Percentiles rank a stretch among this genome's conserved stretches.
phyloP scores from a whole-genome alignment of 1,284 basidiomycete genomes.

The Thelephora terrestris region DNA sequence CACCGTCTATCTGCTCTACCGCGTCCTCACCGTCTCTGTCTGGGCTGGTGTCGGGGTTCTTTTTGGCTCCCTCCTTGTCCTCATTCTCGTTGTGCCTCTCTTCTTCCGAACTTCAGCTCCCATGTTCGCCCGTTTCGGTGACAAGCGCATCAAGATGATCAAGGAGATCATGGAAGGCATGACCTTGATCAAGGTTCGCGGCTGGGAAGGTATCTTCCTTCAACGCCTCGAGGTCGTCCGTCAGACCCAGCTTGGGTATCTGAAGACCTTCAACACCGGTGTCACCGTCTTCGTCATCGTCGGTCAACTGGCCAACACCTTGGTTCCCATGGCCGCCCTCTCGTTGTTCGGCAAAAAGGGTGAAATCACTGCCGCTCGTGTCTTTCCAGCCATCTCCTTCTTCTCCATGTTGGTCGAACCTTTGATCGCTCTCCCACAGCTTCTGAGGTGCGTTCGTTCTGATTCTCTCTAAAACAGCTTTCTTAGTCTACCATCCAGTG shows the following conservation, averaged over 20 bases:
- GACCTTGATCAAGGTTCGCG: constrained; percentile 20
- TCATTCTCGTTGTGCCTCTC: constrained; percentile 21
- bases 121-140: constrained; percentile 19
- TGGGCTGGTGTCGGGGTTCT: constrained; percentile 22
- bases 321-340: constrained; percentile 23
- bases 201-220: constrained; percentile 14
- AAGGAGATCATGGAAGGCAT: constrained; percentile 19
- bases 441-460: background rate
- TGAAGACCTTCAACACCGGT: constrained; percentile 20
- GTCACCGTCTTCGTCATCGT: constrained; percentile 19
- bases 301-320: constrained; percentile 18
- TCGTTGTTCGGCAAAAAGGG: constrained; percentile 22
- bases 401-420: constrained; percentile 22
- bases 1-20: constrained; percentile 16
- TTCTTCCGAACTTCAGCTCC: constrained; percentile 23
- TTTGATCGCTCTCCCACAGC: constrained; percentile 19
- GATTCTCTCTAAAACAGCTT: background rate
- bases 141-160: constrained; percentile 18
- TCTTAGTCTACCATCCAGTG: background rate
- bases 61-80: constrained; percentile 14
- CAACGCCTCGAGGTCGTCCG: background rate
- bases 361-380: constrained; percentile 10
- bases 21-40: constrained; percentile 19
- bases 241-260: constrained; percentile 13
- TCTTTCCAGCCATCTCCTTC: constrained; percentile 21